phyloP scores from a whole-genome alignment of 108 stramenopile species.

The Skeletonema potamos region DNA sequence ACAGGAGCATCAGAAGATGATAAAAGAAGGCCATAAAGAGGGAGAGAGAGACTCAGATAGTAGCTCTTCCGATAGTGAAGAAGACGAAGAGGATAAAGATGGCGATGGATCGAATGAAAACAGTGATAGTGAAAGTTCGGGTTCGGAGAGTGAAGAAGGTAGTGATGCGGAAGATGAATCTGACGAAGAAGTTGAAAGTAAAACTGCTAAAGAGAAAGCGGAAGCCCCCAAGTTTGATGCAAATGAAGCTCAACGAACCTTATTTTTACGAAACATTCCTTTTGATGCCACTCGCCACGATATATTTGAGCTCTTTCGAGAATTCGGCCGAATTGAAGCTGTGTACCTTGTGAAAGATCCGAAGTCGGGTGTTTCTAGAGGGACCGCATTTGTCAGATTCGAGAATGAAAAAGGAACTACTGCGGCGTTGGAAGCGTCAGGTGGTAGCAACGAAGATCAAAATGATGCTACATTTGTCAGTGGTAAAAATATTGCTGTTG shows the following conservation, averaged over 20 bases:
- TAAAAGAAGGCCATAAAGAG: conserved; percentile 22
- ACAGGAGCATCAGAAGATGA: conserved; percentile 63
- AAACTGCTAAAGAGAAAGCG: conserved; percentile 34
- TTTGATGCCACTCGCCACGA: conserved; percentile 93
- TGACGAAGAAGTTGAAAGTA: conserved; percentile 31
- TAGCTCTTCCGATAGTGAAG: conserved; percentile 7
- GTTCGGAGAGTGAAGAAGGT: conserved; percentile 12
- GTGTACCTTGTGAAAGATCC: conserved; percentile 91
- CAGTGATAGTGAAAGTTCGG: conserved; percentile 17
- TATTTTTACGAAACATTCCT: conserved; percentile 95
- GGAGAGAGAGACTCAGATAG: conserved; percentile 26
- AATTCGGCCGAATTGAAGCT: conserved; percentile 81
- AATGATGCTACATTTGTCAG: conserved; percentile 19
- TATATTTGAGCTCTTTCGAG: conserved; percentile 75
- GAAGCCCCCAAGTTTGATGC: conserved; percentile 22
- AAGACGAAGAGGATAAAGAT: conserved; percentile 35
- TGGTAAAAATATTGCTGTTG: conserved; percentile 36
- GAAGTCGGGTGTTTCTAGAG: conserved; percentile 72
- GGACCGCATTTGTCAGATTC: conserved; percentile 92
- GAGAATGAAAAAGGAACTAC: conserved; percentile 18
- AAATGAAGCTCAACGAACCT: conserved; percentile 51
- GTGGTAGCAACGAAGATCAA: conserved; percentile 2
- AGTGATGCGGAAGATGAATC: conserved; percentile 36
- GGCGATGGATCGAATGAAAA: conserved; percentile 24
- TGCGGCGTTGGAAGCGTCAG: conserved; percentile 35